Percentiles rank a stretch among this genome's conserved stretches.
phyloP scores from a whole-genome alignment of 2,329 filamentous ascomycete genomes.

The Paracamarosporium sp. region DNA sequence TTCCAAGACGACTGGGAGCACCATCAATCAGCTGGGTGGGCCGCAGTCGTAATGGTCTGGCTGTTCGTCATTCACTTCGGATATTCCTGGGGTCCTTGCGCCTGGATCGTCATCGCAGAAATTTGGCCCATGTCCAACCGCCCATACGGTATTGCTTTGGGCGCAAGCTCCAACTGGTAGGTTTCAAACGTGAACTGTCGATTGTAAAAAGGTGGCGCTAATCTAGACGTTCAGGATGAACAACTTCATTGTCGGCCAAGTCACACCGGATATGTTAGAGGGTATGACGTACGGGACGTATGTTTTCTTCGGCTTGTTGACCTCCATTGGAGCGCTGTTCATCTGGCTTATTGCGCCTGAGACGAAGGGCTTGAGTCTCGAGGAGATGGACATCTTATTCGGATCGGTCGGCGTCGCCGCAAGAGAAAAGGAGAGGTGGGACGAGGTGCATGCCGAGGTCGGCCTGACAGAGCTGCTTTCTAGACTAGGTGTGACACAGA shows the following conservation, averaged over 20 bases:
- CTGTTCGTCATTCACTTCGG: constrained; percentile 77
- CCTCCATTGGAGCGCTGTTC: constrained; percentile 64
- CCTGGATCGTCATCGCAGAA: constrained; percentile 77
- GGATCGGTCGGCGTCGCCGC: constrained; percentile 70
- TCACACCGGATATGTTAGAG: constrained; percentile 72
- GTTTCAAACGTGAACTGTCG: background rate
- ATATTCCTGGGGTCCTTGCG: constrained; percentile 75
- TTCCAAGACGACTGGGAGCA: constrained; percentile 65
- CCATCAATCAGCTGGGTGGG: constrained; percentile 72
- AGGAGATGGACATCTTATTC: constrained; percentile 70
- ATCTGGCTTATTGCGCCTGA: constrained; percentile 60
- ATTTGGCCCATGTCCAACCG: constrained; percentile 73
- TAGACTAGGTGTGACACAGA: constrained; percentile 21
- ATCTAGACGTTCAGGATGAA: constrained; percentile 44
- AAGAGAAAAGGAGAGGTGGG: constrained; percentile 73
- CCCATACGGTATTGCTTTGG: constrained; percentile 73
- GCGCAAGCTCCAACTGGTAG: constrained; percentile 57
- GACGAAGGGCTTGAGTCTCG: constrained; percentile 59
- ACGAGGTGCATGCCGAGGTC: constrained; percentile 74
- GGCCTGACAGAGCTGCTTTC: constrained; percentile 58
- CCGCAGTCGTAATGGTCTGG: constrained; percentile 72
- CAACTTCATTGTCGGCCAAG: constrained; percentile 69
- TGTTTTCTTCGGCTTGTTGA: constrained; percentile 72
- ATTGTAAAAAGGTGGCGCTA: background rate
- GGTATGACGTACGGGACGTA: constrained; percentile 73